Evolutionary conservation across 139 green algal species (phyloP), one percentile per base, ranked within the genome.

Genomic region (Coelastrella sp.): DNA sequence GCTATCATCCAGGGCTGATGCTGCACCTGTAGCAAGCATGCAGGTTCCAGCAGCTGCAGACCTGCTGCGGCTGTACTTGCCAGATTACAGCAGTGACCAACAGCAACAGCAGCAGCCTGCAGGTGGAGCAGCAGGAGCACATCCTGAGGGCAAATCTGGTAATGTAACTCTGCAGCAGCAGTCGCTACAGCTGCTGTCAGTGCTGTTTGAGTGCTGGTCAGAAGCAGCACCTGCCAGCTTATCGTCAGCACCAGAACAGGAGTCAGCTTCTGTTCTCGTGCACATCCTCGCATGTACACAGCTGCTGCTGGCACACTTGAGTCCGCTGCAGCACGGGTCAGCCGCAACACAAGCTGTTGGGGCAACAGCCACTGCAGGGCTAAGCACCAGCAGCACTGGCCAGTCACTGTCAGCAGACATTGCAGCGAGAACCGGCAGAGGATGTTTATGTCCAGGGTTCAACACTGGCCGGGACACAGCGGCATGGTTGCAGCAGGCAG

Each of bases 181-280:
- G 76, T 61, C 32, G 4, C 54, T 74, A 6, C 73, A 81, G 56
- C 88, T 96, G 86, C 76, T 19, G 61, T 13, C 11, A 71, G 61
- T 92, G 16, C 87, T 96, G 85, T 81, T 94, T 89, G 92, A 94
- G 4, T 92, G 83, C 71, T 97, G 95, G 95, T 17, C 68, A 20
- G 95, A 96, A 83, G 94, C 92, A 64, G 83, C 71, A 3, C 94
- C 95, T 19, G 89, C 54, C 23, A 89, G 90, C 88, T 81, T 97
- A 64, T 59, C 80, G 0, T 79, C 83, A 10, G 75, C 80, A 4
- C 95, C 95, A 4, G 94, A 96, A 64, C 76, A 91, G 78, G 87
- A 92, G 17, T 19, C 84, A 8, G 88, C 83, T 16, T 81, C 91
- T 59, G 90, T 75, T 23, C 68, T 93, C 22, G 85, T 90, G 4